Evolutionary conservation across 495 filamentous ascomycete species (phyloP), one percentile per base, ranked within the genome.

Genomic region (Niebla homalea): DNA sequence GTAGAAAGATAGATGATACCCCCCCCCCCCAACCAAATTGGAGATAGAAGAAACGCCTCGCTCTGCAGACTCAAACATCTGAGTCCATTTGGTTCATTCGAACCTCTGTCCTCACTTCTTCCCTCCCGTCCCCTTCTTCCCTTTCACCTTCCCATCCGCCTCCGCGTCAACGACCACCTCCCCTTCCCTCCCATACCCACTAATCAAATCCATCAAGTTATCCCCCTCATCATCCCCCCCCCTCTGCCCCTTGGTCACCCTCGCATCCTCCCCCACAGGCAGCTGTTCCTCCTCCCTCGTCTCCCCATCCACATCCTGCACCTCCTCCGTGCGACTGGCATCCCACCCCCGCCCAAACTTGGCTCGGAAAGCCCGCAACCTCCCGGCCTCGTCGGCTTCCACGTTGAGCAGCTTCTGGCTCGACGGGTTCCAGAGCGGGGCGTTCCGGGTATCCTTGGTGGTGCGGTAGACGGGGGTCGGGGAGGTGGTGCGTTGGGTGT

Each of bases 301-400:
- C 18, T 44, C 52, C 44, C 39, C 56, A 50, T 35, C 57, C 25
- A 45, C 52, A 11, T 29, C 49, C 15, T 38, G 56, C 39, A 19
- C 21, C 41, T 55, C 62, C 50, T 51, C 48, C 41, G 43, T 46
- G 36, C 38, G 37, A 45, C 50, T 76, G 20, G 72, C 72, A 72
- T 97, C 92, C 73, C 80, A 98, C 20, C 78, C 79, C 20, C 85
- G 68, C 22, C 92, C 92, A 72, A 87, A 98, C 50, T 80, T 75
- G 52, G 74, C 73, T 46, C 92, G 72, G 72, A 98, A 98, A 35
- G 86, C 84, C 45, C 78, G 80, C 58, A 98, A 65, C 60, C 85
- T 80, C 23, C 92, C 92, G 20, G 92, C 93, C 78, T 97, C 92
- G 62, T 98, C 92, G 52, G 90, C 80, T 66, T 97, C 93, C 48